These are phyloP conservation scores for Rhytidiadelphus loreus DNA, from an alignment of 225 moss, liverwort and hornwort genomes.

Conservation along the genomic window DNA sequence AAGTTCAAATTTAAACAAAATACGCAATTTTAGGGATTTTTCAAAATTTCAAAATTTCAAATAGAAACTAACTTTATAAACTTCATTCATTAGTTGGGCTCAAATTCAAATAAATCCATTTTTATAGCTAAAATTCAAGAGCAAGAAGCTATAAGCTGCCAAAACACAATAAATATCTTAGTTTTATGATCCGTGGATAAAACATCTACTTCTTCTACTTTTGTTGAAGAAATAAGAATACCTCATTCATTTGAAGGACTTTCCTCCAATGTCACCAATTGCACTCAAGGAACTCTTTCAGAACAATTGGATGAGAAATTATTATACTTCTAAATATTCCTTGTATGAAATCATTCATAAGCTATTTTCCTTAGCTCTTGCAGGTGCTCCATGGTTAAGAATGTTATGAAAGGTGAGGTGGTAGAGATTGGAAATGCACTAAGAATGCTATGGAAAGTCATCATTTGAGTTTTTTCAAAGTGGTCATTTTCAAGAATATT, in stretches of 20 bases:
- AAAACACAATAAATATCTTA: neutral
- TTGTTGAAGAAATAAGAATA: neutral
- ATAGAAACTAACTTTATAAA: neutral
- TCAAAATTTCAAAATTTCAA: neutral
- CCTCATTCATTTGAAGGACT: fast-evolving
- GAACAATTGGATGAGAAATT: neutral
- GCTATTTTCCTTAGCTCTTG: no score
- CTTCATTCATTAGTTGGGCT: no score
- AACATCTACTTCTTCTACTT: neutral
- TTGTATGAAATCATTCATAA: neutral
- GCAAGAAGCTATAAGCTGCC: neutral
- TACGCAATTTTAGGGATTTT: neutral
- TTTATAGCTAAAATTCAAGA: neutral
- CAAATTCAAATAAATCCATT: neutral
- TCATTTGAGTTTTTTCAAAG: neutral
- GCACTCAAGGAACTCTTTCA: neutral
- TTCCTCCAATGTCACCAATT: neutral
- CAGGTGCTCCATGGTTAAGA: fast-evolving
- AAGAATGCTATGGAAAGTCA: neutral
- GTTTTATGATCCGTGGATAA: fast-evolving
- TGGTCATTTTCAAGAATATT: neutral
- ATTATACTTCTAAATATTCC: neutral
- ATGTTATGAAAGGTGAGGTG: neutral
- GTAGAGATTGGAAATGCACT: fast-evolving
- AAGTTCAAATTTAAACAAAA: neutral